These are phyloP conservation scores for Phytophthora litchii DNA, from an alignment of 352 stramenopile genomes.

Conservation along the genomic window DNA sequence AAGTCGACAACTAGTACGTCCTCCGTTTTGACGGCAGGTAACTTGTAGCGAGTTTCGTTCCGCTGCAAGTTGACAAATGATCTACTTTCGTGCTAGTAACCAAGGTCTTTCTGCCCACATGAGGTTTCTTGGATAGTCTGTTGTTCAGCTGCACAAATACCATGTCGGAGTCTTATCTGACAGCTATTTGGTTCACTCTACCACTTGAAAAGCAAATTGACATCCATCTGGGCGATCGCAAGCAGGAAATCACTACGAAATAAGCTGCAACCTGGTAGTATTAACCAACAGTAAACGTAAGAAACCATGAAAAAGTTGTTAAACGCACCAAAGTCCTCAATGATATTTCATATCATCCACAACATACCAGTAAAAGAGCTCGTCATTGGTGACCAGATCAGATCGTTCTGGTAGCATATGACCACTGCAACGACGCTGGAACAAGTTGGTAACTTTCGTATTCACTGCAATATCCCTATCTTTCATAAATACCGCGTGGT, in stretches of 20 bases:
- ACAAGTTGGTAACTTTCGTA: conserved; percentile 3
- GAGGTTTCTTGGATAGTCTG: conserved; percentile 1
- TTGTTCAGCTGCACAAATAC: conserved; percentile 17
- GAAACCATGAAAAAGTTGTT: not conserved
- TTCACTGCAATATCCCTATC: conserved; percentile 16
- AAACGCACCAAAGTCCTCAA: not conserved
- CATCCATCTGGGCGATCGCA: conserved; percentile 10
- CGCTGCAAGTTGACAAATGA: conserved; percentile 25
- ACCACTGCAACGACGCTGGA: conserved; percentile 9
- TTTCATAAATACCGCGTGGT: conserved; percentile 37
- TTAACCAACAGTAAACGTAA: conserved; percentile 5
- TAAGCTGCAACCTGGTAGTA: conserved; percentile 7
- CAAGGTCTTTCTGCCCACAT: not conserved
- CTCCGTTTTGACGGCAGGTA: conserved; percentile 14
- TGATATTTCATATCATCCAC: not conserved
- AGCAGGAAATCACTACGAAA: conserved; percentile 1
- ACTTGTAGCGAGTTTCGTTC: conserved; percentile 16
- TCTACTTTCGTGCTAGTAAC: not conserved
- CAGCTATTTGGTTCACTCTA: conserved; percentile 24
- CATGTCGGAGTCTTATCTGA: conserved; percentile 22
- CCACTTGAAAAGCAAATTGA: conserved; percentile 5
- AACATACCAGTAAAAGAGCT: not conserved
- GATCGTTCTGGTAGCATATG: not conserved
- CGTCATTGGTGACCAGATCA: conserved; percentile 8
- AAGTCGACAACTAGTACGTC: conserved; percentile 30